Evolutionary conservation across 768 basidiomycete species (phyloP).

Genomic region (Rhizopogon rudus): DNA sequence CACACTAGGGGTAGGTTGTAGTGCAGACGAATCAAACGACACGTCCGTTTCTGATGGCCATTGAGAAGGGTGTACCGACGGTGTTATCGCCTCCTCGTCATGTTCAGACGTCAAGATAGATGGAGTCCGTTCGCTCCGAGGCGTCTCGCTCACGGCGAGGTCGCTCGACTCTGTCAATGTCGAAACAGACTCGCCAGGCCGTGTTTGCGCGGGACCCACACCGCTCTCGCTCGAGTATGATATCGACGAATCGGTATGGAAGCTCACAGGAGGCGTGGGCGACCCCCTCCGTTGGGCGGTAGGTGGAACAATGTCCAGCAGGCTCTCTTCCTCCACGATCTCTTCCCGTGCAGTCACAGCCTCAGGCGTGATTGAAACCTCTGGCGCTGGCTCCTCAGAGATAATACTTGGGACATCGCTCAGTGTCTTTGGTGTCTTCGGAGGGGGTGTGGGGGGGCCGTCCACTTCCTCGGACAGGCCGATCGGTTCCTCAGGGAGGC

Average conservation of each 20-base stretch:
- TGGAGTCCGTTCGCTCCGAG: conserved; percentile 17
- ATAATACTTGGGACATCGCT: conserved; percentile 21
- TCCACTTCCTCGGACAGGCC: neutral
- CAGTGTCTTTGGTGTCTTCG: conserved; percentile 25
- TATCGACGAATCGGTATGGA: neutral
- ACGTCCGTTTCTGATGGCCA: conserved; percentile 64
- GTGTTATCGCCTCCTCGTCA: conserved; percentile 24
- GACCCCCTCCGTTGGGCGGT: neutral
- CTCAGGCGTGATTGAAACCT: conserved; percentile 16
- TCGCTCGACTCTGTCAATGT: conserved; percentile 40
- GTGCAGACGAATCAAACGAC: conserved; percentile 75
- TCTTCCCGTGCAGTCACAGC: neutral
- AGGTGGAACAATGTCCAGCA: neutral
- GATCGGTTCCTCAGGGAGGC: neutral
- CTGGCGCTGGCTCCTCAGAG: conserved; percentile 20
- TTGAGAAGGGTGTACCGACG: conserved; percentile 36
- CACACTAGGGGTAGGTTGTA: conserved; percentile 65
- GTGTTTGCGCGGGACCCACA: conserved; percentile 13
- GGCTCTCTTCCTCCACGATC: neutral
- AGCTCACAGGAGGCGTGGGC: neutral
- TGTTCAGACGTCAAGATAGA: neutral
- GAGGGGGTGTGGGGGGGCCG: conserved; percentile 18
- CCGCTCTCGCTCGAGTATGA: neutral
- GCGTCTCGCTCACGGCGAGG: conserved; percentile 20
- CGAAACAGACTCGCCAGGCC: conserved; percentile 18